A percentile compares a stretch with the other conserved stretches of the same genome.
Evolutionary conservation across 2,329 filamentous ascomycete species (phyloP).

Genomic region (Dryadomyces quercus-mongolicae): DNA sequence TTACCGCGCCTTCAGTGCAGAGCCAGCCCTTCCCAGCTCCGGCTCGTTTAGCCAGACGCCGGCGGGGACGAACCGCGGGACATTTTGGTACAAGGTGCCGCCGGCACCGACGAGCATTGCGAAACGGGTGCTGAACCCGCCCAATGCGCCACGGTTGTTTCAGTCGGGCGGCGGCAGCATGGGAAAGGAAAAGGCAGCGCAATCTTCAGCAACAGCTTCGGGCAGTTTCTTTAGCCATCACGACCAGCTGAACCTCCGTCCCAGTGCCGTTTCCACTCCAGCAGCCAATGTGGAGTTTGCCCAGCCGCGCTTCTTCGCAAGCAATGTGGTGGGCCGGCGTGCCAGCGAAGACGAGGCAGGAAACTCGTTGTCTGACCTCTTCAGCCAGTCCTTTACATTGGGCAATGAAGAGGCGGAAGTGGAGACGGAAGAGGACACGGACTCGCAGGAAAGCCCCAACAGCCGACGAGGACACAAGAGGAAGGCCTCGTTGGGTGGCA

Average conservation of each 20-base stretch:
- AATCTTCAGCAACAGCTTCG: background rate
- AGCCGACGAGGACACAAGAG: too few species aligned
- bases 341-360: slow-evolving; percentile 24
- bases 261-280: background rate
- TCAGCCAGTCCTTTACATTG: slow-evolving; percentile 31
- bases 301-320: slow-evolving; percentile 49
- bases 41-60: slow-evolving; percentile 33
- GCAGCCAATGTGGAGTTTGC: slow-evolving; percentile 16
- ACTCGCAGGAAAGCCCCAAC: too few species aligned
- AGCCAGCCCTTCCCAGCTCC: slow-evolving; percentile 7
- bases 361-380: slow-evolving; percentile 30
- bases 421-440: background rate
- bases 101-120: slow-evolving; percentile 56
- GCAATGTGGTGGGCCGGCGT: slow-evolving; percentile 12
- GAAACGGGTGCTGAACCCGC: slow-evolving; percentile 48
- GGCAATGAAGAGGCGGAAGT: background rate
- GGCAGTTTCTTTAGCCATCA: background rate
- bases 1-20: slow-evolving; percentile 41
- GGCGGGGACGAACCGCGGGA: slow-evolving; percentile 29
- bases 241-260: background rate
- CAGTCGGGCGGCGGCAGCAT: slow-evolving; percentile 19
- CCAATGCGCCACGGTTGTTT: slow-evolving; percentile 37
- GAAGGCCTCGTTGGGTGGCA: background rate
- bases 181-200: too few species aligned
- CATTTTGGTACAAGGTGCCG: slow-evolving; percentile 61